Conservation (phyloP, 1,284 basidiomycete species). For the Tetrapyrgos nigripes region DNA sequence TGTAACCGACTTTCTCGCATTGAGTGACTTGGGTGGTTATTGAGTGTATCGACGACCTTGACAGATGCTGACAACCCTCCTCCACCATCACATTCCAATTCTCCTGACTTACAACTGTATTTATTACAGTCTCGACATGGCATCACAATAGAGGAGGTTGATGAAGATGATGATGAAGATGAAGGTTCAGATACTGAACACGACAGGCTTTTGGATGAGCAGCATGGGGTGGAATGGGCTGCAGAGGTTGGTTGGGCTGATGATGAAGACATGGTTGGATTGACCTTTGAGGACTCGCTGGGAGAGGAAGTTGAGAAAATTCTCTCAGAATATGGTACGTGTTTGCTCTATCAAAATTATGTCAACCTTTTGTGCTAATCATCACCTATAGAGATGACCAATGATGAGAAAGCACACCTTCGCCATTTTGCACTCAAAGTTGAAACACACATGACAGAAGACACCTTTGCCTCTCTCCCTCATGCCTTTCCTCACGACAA, state of each 20-base stretch:
- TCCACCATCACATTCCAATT: too few relatives aligned
- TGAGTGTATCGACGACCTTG: too few relatives aligned
- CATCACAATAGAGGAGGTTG: too few relatives aligned
- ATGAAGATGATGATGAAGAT: background rate
- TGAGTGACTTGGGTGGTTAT: too few relatives aligned
- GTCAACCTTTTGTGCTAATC: too few relatives aligned
- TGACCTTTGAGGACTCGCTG: background rate
- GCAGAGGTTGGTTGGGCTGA: background rate
- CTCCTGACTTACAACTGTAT: too few relatives aligned
- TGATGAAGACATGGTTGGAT: background rate
- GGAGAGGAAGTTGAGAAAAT: background rate
- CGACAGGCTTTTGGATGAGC: background rate
- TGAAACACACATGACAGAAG: conserved; percentile 21
- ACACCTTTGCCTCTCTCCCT: conserved; percentile 21
- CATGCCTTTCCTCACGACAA: conserved; percentile 20
- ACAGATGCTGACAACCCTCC: too few relatives aligned
- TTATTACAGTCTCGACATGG: too few relatives aligned
- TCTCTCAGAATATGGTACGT: conserved; percentile 7
- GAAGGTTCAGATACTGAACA: background rate
- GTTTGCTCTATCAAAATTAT: background rate
- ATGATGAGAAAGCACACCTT: background rate
- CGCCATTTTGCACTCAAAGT: conserved; percentile 26
- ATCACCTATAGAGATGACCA: background rate
- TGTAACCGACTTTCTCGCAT: too few relatives aligned
- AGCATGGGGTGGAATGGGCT: background rate